Percentiles rank a stretch among this genome's conserved stretches.
phyloP scores from a whole-genome alignment of 1,139 yeast species.

The Tardiomyces digboiensis region DNA sequence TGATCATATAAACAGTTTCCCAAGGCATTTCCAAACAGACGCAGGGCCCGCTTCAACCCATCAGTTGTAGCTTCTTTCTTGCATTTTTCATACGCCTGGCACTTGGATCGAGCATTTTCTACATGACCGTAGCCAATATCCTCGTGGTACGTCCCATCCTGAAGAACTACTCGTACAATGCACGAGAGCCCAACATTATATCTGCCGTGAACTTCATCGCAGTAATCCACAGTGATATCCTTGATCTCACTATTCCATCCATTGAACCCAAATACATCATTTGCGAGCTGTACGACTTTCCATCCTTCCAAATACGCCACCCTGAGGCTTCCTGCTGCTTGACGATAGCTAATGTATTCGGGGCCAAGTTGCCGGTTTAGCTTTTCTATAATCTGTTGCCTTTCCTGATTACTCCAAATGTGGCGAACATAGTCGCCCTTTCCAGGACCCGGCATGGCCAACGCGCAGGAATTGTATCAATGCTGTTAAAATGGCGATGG shows the following conservation, averaged over 20 bases:
- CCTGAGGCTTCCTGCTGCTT: constrained; percentile 34
- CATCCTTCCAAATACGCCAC: constrained; percentile 31
- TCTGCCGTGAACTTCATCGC: constrained; percentile 29
- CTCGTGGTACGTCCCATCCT: constrained; percentile 67
- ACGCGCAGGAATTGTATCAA: no score
- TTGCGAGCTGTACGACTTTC: constrained; percentile 44
- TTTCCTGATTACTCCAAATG: not conserved
- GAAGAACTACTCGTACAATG: constrained; percentile 57
- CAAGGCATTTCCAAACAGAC: constrained; percentile 69
- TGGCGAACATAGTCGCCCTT: not conserved
- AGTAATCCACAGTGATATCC: constrained; percentile 25
- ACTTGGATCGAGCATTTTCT: constrained; percentile 53
- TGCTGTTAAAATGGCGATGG: no score
- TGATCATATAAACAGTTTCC: constrained; percentile 73
- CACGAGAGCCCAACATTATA: constrained; percentile 51
- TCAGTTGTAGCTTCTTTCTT: constrained; percentile 76
- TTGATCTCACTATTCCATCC: constrained; percentile 56
- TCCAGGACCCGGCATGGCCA: not conserved
- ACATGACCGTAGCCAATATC: constrained; percentile 71
- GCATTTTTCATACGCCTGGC: constrained; percentile 65
- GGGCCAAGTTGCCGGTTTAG: constrained; percentile 46
- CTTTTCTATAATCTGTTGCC: constrained; percentile 6
- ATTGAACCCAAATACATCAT: constrained; percentile 51
- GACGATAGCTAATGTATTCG: constrained; percentile 74
- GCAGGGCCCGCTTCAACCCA: constrained; percentile 61